Percentiles rank a stretch among this genome's conserved stretches.
These are phyloP conservation scores for Hyaloscypha finlandica DNA, from an alignment of 495 filamentous ascomycete genomes.

Conservation along the genomic window DNA sequence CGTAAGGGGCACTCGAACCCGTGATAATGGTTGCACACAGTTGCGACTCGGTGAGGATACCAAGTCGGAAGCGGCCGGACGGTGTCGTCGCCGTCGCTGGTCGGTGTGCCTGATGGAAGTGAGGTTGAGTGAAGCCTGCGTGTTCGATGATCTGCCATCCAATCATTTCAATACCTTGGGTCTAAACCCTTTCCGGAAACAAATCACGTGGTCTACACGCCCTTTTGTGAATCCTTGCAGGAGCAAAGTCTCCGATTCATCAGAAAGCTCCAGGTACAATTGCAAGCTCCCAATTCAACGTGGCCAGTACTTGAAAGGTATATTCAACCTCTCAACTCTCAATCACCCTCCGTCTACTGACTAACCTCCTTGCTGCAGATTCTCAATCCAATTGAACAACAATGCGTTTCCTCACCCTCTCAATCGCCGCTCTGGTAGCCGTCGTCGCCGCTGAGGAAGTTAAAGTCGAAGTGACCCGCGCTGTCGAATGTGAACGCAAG, in stretches of 20 bases:
- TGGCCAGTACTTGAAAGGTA: constrained; percentile 11
- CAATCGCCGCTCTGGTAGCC: constrained; percentile 55
- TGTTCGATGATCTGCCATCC: not conserved
- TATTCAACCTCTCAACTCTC: not conserved
- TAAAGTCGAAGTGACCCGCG: constrained; percentile 72
- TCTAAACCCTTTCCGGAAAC: too few relatives aligned
- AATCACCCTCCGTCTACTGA: not conserved
- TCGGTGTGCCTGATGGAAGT: not conserved
- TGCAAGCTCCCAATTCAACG: constrained; percentile 13
- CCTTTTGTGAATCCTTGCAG: not conserved
- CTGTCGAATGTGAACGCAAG: constrained; percentile 72
- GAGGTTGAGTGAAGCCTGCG: not conserved
- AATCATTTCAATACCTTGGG: not conserved
- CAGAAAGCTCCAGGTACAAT: constrained; percentile 1
- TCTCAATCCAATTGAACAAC: constrained; percentile 10
- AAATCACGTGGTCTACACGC: not conserved
- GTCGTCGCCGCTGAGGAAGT: constrained; percentile 57
- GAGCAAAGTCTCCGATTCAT: not conserved
- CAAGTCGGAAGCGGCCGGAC: not conserved
- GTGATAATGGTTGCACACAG: not conserved
- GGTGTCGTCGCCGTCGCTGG: not conserved
- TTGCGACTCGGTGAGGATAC: not conserved
- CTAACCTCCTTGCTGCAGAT: not conserved
- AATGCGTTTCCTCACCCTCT: constrained; percentile 60
- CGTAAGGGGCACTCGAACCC: not conserved